Conservation (phyloP, 768 basidiomycete genomes). For the Psilocybe sp. region DNA sequence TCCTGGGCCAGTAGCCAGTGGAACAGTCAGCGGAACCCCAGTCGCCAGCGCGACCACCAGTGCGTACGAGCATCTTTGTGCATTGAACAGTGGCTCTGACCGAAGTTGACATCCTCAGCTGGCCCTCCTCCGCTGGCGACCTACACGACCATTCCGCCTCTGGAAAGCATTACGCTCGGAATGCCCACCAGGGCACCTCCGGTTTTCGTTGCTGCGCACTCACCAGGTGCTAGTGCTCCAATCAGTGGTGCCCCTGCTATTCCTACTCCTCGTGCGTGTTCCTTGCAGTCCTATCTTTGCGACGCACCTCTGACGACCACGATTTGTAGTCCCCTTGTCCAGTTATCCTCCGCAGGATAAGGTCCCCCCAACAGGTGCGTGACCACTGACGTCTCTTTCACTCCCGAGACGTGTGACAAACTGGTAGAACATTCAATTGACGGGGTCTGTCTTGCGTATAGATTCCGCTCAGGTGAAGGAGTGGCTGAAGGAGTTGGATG, state of each 20-base stretch:
- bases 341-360: slow-evolving; percentile 66
- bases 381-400: background rate
- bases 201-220: slow-evolving; percentile 15
- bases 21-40: background rate
- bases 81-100: background rate
- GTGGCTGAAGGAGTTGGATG: slow-evolving; percentile 79
- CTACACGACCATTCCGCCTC: slow-evolving; percentile 51
- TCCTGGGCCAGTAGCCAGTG: background rate
- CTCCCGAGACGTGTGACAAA: background rate
- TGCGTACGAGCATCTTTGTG: background rate
- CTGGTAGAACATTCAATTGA: background rate
- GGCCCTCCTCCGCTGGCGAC: slow-evolving; percentile 45
- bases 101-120: background rate
- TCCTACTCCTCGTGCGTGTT: slow-evolving; percentile 57
- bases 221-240: slow-evolving; percentile 41
- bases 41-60: background rate
- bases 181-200: slow-evolving; percentile 55
- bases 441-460: slow-evolving; percentile 12
- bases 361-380: slow-evolving; percentile 56
- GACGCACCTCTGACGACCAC: background rate
- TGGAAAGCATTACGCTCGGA: slow-evolving; percentile 57
- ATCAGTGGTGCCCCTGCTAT: slow-evolving; percentile 64
- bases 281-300: background rate
- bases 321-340: slow-evolving; percentile 38
- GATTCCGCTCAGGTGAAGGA: slow-evolving; percentile 60